A percentile compares a stretch with the other conserved stretches of the same genome.
Conservation (phyloP, 2,329 filamentous ascomycete genomes). For the Exophiala calicioides region DNA sequence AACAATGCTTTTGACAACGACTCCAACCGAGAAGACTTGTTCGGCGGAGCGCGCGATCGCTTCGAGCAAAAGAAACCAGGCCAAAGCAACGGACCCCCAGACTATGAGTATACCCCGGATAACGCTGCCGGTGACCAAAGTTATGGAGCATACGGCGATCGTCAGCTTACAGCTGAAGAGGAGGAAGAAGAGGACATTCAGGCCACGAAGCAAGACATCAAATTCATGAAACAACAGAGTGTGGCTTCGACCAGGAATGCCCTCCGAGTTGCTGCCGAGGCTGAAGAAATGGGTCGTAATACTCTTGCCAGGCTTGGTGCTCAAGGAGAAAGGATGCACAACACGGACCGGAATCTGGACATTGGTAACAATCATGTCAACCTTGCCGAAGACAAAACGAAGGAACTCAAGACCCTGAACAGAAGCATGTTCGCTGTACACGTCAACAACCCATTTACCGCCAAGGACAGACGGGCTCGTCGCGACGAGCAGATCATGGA, state of each 20-base stretch:
- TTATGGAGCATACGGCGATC: slow-evolving; percentile 62
- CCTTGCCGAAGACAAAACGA: slow-evolving; percentile 74
- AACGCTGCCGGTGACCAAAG: slow-evolving; percentile 36
- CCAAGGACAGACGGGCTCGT: slow-evolving; percentile 62
- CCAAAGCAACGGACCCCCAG: slow-evolving; percentile 32
- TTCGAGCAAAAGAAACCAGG: slow-evolving; percentile 47
- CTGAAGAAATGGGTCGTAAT: slow-evolving; percentile 69
- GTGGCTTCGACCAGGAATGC: slow-evolving; percentile 71
- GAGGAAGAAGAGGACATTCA: slow-evolving; percentile 73
- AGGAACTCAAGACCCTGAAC: slow-evolving; percentile 82
- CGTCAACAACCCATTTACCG: slow-evolving; percentile 75
- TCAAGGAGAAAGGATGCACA: slow-evolving; percentile 78
- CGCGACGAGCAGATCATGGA: slow-evolving; percentile 70
- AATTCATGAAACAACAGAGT: slow-evolving; percentile 74
- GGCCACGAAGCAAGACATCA: slow-evolving; percentile 72
- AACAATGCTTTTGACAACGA: slow-evolving; percentile 55
- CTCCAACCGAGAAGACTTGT: slow-evolving; percentile 58
- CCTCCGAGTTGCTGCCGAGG: slow-evolving; percentile 65
- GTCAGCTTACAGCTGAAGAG: slow-evolving; percentile 78
- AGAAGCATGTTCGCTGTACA: slow-evolving; percentile 88
- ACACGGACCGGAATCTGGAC: slow-evolving; percentile 81
- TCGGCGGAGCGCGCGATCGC: slow-evolving; percentile 57
- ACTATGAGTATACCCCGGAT: slow-evolving; percentile 37
- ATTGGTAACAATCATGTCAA: slow-evolving; percentile 74
- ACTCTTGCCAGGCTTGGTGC: slow-evolving; percentile 72